phyloP scores from a whole-genome alignment of 2,329 filamentous ascomycete species.

The Clonostachys sp. region DNA sequence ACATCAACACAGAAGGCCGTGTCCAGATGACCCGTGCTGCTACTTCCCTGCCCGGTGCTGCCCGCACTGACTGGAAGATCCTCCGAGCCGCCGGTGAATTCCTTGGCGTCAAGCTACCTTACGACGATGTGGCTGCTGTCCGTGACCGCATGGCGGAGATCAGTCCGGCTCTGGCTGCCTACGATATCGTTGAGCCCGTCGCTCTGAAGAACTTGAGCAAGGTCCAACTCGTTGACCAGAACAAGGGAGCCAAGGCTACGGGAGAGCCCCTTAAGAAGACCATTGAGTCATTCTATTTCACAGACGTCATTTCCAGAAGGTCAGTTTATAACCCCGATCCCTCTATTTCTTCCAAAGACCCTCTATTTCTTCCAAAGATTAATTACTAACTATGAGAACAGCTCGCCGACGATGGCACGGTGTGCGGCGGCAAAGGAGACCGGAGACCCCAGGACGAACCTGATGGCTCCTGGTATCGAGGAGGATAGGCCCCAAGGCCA shows the following conservation, averaged over 20 bases:
- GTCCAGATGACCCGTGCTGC: slow-evolving; percentile 91
- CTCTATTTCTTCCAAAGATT: slow-evolving; percentile 4
- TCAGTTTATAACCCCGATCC: slow-evolving; percentile 42
- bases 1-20: slow-evolving; percentile 96
- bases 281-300: slow-evolving; percentile 97
- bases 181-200: slow-evolving; percentile 85
- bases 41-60: slow-evolving; percentile 81
- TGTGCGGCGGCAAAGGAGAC: slow-evolving; percentile 90
- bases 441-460: slow-evolving; percentile 72
- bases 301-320: slow-evolving; percentile 94
- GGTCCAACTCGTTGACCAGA: slow-evolving; percentile 92
- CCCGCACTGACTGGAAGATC: slow-evolving; percentile 98
- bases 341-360: slow-evolving; percentile 4
- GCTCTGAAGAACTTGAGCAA: slow-evolving; percentile 75
- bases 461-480: slow-evolving; percentile 69
- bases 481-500: slow-evolving; percentile 59
- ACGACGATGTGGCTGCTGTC: slow-evolving; percentile 86
- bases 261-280: slow-evolving; percentile 75
- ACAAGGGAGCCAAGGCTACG: slow-evolving; percentile 77
- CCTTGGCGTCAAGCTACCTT: slow-evolving; percentile 79
- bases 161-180: slow-evolving; percentile 81
- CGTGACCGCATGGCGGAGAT: slow-evolving; percentile 95
- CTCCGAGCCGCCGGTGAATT: slow-evolving; percentile 91
- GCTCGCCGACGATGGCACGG: slow-evolving; percentile 96
- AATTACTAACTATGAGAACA: slow-evolving; percentile 30